Percentiles rank a stretch among this genome's conserved stretches.
These are phyloP conservation scores for Aspergillus sp. DNA, from an alignment of 2,329 filamentous ascomycete genomes.

Conservation along the genomic window DNA sequence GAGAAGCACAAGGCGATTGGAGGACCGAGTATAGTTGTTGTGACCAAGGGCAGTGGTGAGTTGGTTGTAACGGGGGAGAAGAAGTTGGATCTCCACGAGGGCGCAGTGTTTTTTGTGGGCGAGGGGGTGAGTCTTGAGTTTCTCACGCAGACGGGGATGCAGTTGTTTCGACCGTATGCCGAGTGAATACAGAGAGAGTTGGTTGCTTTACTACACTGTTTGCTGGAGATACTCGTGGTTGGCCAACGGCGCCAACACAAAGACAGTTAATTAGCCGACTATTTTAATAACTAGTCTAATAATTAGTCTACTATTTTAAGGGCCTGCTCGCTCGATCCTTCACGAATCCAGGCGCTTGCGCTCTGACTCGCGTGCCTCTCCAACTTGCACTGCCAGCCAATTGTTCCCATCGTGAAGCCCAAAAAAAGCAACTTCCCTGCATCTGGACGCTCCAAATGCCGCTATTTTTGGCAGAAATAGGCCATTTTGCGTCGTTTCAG, in stretches of 20 bases:
- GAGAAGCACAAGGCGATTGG: constrained; percentile 57
- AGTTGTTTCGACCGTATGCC: constrained; percentile 50
- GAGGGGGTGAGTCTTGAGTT: constrained; percentile 54
- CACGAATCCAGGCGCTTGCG: neutral
- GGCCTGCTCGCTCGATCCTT: neutral
- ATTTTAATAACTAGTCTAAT: constrained; percentile 6
- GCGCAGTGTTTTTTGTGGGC: constrained; percentile 67
- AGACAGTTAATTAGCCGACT: constrained; percentile 1
- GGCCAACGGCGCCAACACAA: neutral
- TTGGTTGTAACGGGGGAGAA: constrained; percentile 55
- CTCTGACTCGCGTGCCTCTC: neutral
- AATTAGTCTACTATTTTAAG: neutral
- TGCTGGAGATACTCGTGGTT: neutral
- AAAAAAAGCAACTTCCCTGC: neutral
- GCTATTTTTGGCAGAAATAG: constrained; percentile 9
- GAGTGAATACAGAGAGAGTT: constrained; percentile 22
- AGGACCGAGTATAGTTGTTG: constrained; percentile 65
- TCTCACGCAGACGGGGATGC: constrained; percentile 48
- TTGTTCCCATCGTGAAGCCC: neutral
- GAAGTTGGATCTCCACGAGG: constrained; percentile 57
- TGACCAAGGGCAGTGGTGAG: constrained; percentile 58
- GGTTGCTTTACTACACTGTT: neutral
- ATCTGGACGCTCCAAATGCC: neutral
- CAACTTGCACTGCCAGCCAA: constrained; percentile 9
- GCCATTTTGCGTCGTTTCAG: constrained; percentile 9